phyloP scores from a whole-genome alignment of 148 eudicot genomes.

The Agrostemma githago region DNA sequence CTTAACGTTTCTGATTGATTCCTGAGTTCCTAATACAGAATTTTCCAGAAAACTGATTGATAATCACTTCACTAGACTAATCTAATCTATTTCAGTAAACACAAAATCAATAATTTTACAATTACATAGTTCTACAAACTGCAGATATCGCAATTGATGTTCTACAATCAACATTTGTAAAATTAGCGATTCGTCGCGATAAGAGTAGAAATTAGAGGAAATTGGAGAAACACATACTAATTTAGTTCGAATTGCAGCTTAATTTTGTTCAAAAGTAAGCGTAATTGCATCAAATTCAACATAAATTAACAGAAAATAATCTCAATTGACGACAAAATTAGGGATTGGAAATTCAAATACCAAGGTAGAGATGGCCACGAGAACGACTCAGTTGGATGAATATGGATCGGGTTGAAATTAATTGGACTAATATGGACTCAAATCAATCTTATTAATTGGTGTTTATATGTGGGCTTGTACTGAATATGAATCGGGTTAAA shows the following conservation, averaged over 20 bases:
- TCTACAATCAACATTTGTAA: neutral
- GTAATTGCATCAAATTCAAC: neutral
- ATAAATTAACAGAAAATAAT: slow-evolving; percentile 4
- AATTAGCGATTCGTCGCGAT: neutral
- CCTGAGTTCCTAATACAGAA: neutral
- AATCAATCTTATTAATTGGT: too few relatives aligned
- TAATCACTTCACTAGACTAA: neutral
- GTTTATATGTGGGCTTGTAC: too few relatives aligned
- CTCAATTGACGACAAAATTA: neutral
- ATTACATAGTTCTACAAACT: neutral
- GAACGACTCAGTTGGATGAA: too few relatives aligned
- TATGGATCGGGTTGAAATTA: too few relatives aligned
- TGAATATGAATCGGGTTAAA: too few relatives aligned
- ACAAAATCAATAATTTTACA: neutral
- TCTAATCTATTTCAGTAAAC: neutral
- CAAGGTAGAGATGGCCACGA: neutral
- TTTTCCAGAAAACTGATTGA: neutral
- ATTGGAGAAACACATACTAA: neutral
- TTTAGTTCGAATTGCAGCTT: neutral
- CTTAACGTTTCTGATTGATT: too few relatives aligned
- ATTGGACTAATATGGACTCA: too few relatives aligned
- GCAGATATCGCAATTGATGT: neutral
- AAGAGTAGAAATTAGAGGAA: neutral
- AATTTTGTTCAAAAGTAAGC: neutral
- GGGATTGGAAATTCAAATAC: neutral